A percentile compares a stretch with the other conserved stretches of the same genome.
Evolutionary conservation across 495 filamentous ascomycete genomes (phyloP).

Genomic region (Halenospora varia): DNA sequence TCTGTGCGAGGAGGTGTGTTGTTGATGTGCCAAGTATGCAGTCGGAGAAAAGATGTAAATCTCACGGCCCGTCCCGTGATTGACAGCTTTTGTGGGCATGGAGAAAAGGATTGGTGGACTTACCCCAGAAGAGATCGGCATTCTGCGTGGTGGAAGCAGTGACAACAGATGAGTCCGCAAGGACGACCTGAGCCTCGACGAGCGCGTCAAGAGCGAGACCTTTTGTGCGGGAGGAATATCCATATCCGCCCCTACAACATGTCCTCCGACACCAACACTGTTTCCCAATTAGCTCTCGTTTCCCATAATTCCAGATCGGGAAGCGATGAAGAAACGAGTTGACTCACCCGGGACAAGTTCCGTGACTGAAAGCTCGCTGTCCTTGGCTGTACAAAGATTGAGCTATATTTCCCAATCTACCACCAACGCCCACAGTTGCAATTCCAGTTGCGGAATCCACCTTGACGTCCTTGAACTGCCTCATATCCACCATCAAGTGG

Average conservation of each 20-base stretch:
- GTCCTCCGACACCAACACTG: constrained; percentile 62
- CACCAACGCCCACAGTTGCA: constrained; percentile 64
- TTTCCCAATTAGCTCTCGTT: background rate
- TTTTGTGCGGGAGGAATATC: constrained; percentile 56
- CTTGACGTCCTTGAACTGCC: constrained; percentile 35
- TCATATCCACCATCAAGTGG: constrained; percentile 54
- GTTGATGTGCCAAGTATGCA: background rate
- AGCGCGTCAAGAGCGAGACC: constrained; percentile 64
- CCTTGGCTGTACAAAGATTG: constrained; percentile 53
- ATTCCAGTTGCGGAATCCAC: constrained; percentile 4
- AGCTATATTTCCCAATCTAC: constrained; percentile 56
- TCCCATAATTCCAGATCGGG: background rate
- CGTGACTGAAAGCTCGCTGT: constrained; percentile 61
- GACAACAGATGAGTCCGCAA: constrained; percentile 26
- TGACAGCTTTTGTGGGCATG: background rate
- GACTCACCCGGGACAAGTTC: constrained; percentile 48
- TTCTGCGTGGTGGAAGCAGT: constrained; percentile 1
- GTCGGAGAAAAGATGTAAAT: too few species aligned
- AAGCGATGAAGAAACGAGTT: background rate
- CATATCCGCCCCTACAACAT: constrained; percentile 69
- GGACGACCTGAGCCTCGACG: constrained; percentile 56
- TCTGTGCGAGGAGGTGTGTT: background rate
- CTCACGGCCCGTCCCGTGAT: too few species aligned
- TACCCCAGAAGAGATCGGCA: constrained; percentile 28
- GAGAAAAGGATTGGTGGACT: background rate